Evolutionary conservation across 768 basidiomycete species (phyloP), one percentile per base, ranked within the genome.

Genomic region (Pisolithus albus): DNA sequence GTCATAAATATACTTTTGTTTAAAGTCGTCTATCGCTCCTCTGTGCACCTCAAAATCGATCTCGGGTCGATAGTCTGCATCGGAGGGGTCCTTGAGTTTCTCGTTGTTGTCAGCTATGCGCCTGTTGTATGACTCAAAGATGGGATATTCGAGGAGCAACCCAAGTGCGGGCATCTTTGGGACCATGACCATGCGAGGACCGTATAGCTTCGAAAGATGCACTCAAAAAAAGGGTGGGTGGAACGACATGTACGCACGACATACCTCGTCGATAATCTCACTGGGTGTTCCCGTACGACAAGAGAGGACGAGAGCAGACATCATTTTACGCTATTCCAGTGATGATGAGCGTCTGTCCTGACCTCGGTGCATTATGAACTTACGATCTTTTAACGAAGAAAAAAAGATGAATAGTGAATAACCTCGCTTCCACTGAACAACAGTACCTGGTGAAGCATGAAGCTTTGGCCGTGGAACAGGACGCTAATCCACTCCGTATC

Each of bases 111-210:
- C 62, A 4, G 58, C 66, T 56, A 87, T 75, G 52, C 76, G 77
- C 46, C 70, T 70, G 65, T 89, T 90, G 69, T 92, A 94, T 6
- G 80, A 80, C 46, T 84, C 79, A 58, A 89, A 92, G 50, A 91
- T 77, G 3, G 89, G 89, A 57, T 88, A 77, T 70, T 98, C 92
- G 23, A 99, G 81, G 21, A 99, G 73, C 5, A 99, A 78, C 11
- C 96, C 96, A 16, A 99, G 77, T 2, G 93, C 86, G 11, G 96
- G 96, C 74, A 97, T 95, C 71, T 95, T 97, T 16, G 96, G 96
- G 19, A 97, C 79, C 62, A 89, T 81, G 34, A 94, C 88, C 38
- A 73, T 72, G 15, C 81, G 78, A 4, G 86, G 83, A 1, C 84
- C 86, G 60, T 88, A 98, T 15, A 92, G 75, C 90, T 85, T 15